phyloP scores from a whole-genome alignment of 140 eudicot genomes.

The Erigeron philadelphicus region DNA sequence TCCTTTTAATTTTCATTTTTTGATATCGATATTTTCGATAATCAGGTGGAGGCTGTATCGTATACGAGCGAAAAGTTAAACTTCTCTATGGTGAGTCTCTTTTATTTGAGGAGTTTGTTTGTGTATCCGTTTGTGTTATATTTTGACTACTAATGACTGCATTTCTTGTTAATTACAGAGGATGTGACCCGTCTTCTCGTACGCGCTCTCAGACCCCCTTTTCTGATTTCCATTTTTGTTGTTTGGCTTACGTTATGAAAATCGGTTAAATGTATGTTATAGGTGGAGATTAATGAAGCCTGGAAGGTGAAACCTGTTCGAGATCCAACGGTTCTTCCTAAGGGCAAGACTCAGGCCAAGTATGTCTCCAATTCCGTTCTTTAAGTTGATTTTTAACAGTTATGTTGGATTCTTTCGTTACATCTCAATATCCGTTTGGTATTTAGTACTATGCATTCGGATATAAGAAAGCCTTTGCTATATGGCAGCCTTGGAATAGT shows the following conservation, averaged over 20 bases:
- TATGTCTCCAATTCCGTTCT: conserved; percentile 34
- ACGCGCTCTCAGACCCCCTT: conserved; percentile 7
- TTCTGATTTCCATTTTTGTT: neutral
- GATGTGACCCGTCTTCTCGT: conserved; percentile 93
- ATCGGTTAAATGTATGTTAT: neutral
- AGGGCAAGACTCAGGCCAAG: conserved; percentile 82
- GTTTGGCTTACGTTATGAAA: neutral
- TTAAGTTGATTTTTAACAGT: neutral
- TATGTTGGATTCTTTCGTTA: neutral
- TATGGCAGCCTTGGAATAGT: neutral
- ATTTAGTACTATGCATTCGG: neutral
- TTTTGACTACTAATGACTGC: conserved; percentile 10
- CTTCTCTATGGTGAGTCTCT: conserved; percentile 62
- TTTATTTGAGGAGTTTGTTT: neutral
- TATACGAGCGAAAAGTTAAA: conserved; percentile 91
- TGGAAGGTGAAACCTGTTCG: conserved; percentile 73
- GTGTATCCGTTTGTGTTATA: conserved; percentile 6
- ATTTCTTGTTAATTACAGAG: conserved; percentile 46
- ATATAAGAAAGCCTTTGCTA: neutral
- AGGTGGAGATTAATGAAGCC: conserved; percentile 79
- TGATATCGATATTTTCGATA: conserved; percentile 4
- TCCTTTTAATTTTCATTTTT: too few relatives aligned
- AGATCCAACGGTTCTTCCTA: conserved; percentile 81
- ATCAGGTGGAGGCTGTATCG: conserved; percentile 94
- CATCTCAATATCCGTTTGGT: neutral